Conservation (phyloP, 306 rosid genomes). For the Canavalia gladiata region DNA sequence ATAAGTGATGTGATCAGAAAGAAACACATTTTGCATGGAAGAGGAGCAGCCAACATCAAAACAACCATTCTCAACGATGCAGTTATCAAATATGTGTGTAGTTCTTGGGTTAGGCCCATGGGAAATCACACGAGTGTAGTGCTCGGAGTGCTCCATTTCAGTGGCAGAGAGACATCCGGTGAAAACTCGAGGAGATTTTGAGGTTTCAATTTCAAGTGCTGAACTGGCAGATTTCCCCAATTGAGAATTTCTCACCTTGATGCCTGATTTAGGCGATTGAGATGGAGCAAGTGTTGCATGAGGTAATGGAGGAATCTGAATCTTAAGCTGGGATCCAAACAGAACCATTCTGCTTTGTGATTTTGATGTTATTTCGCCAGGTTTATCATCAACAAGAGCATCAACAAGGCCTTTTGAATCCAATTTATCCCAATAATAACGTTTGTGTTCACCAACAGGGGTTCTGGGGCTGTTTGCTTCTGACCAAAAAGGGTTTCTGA, state of each 20-base stretch:
- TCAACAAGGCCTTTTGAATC: conserved; percentile 75
- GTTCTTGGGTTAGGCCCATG: conserved; percentile 84
- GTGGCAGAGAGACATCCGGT: conserved; percentile 59
- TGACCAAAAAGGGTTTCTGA: conserved; percentile 65
- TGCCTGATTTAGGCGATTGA: conserved; percentile 50
- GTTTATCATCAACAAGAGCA: conserved; percentile 60
- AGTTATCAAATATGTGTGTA: conserved; percentile 74
- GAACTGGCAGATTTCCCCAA: conserved; percentile 51
- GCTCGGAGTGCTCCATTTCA: conserved; percentile 81
- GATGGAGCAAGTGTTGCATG: conserved; percentile 42
- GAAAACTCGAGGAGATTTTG: conserved; percentile 50
- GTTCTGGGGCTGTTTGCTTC: conserved; percentile 60
- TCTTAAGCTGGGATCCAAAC: conserved; percentile 81
- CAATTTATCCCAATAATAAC: conserved; percentile 65
- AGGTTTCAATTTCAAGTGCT: conserved; percentile 32
- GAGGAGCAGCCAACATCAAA: conserved; percentile 55
- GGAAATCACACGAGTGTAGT: conserved; percentile 74
- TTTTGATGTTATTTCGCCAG: conserved; percentile 42
- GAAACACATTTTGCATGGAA: conserved; percentile 41
- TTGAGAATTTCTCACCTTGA: conserved; percentile 50
- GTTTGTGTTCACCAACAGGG: conserved; percentile 56
- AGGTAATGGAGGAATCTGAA: conserved; percentile 66
- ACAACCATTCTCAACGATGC: conserved; percentile 65
- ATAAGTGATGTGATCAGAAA: conserved; percentile 40
- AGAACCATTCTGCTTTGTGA: conserved; percentile 64